A percentile compares a stretch with the other conserved stretches of the same genome.
phyloP scores from a whole-genome alignment of 306 rosid genomes.

The Sesbania bispinosa region DNA sequence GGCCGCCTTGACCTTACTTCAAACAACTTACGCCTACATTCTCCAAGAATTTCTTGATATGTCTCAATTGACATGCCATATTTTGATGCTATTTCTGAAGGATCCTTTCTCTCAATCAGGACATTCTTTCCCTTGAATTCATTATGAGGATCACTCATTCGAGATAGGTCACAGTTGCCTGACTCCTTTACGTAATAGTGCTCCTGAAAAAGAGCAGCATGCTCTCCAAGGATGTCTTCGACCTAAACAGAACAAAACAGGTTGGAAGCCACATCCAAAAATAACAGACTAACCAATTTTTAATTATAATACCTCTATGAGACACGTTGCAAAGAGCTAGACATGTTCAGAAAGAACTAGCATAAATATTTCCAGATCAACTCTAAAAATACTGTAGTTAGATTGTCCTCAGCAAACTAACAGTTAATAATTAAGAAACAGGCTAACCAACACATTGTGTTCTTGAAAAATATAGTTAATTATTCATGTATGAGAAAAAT shows the following conservation, averaged over 20 bases:
- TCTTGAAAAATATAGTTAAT: neutral
- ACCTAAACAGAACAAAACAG: conserved; percentile 44
- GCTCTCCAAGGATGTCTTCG: conserved; percentile 76
- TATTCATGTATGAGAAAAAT: neutral
- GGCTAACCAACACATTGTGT: neutral
- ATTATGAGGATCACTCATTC: conserved; percentile 84
- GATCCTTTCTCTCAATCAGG: conserved; percentile 66
- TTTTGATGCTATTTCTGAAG: conserved; percentile 65
- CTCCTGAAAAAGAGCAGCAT: conserved; percentile 73
- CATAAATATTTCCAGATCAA: neutral
- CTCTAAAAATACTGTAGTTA: neutral
- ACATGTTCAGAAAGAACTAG: neutral
- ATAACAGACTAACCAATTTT: neutral
- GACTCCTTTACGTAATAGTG: conserved; percentile 68
- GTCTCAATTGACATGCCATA: conserved; percentile 58
- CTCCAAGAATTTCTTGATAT: conserved; percentile 66
- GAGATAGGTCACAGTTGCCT: conserved; percentile 86
- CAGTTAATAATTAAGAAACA: neutral
- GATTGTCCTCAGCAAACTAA: neutral
- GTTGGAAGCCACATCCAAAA: conserved; percentile 7
- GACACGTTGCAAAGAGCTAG: neutral
- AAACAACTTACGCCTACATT: conserved; percentile 70
- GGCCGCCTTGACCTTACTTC: conserved; percentile 71
- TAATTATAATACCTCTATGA: neutral
- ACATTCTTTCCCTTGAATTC: conserved; percentile 84